Evolutionary conservation across 108 stramenopile species (phyloP), one percentile per base, ranked within the genome.

Genomic region (Skeletonema costatum): DNA sequence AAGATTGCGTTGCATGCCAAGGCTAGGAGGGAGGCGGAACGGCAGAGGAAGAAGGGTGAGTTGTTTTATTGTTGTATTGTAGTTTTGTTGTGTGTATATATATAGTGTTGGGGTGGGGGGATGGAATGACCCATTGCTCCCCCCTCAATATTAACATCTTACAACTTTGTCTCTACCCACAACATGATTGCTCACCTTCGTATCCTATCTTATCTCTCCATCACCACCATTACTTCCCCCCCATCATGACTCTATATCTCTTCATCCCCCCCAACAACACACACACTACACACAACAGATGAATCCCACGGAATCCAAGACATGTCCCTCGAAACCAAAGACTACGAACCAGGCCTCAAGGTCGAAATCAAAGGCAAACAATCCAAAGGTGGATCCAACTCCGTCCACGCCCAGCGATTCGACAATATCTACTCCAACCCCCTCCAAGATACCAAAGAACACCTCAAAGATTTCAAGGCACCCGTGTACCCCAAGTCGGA

Each of bases 401-500:
- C 66, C 0, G 78, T 72, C 48, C 71, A 80, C 42, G 80, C 80
- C 41, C 64, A 71, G 53, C 56, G 80, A 2, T 73, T 80, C 68
- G 68, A 76, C 38, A 80, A 80, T 68, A 75, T 80, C 30, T 75
- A 61, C 44, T 74, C 80, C 68, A 64, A 74, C 21, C 80, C 80
- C 21, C 74, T 73, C 14, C 5, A 6, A 16, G 25, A 56, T 25
- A 21, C 6, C 1, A 25, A 25, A 7, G 6, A 5, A 1, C 38
- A 39, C 11, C 31, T 59, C 11, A 29, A 41, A 10, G 72, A 84
- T 25, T 89, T 82, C 70, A 66, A 60, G 6, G 77, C 84, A 63
- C 88, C 88, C 13, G 70, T 83, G 12, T 81, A 82, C 59, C 73
- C 79, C 50, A 91, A 91, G 64, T 76, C 83, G 10, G 64, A 74